phyloP scores from a whole-genome alignment of 768 basidiomycete species.

The Calocybe indica region DNA sequence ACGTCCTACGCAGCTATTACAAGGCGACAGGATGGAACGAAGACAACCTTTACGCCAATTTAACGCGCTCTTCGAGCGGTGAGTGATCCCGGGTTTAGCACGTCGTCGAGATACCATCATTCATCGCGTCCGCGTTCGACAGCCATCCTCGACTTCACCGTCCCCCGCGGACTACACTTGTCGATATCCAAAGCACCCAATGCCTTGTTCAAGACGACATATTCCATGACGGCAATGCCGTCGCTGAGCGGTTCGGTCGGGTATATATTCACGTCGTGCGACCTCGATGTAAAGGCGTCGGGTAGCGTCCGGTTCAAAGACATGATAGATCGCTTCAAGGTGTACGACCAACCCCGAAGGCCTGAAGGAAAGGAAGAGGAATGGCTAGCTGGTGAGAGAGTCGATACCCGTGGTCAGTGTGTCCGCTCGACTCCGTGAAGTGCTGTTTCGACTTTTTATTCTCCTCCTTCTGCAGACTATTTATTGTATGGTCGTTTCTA shows the following conservation, averaged over 20 bases:
- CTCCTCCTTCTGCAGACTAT: slow-evolving; percentile 55
- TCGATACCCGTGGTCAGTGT: slow-evolving; percentile 66
- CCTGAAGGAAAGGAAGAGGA: slow-evolving; percentile 77
- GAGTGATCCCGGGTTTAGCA: slow-evolving; percentile 6
- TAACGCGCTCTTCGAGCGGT: slow-evolving; percentile 90
- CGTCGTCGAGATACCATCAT: neutral
- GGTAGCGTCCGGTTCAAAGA: slow-evolving; percentile 77
- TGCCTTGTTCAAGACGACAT: slow-evolving; percentile 81
- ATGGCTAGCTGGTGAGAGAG: slow-evolving; percentile 75
- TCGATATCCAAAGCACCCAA: slow-evolving; percentile 88
- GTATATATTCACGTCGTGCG: slow-evolving; percentile 89
- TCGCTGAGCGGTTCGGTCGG: slow-evolving; percentile 89
- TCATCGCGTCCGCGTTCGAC: slow-evolving; percentile 8
- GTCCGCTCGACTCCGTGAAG: neutral
- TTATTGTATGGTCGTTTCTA: slow-evolving; percentile 90
- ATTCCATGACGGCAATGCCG: slow-evolving; percentile 90
- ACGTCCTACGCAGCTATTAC: slow-evolving; percentile 87
- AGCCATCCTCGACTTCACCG: slow-evolving; percentile 90
- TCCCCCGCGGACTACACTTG: slow-evolving; percentile 76
- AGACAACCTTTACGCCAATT: slow-evolving; percentile 86
- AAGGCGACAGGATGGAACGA: slow-evolving; percentile 95
- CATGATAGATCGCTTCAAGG: slow-evolving; percentile 83
- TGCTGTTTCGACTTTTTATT: slow-evolving; percentile 11
- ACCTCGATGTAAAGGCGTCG: slow-evolving; percentile 65
- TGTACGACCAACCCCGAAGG: slow-evolving; percentile 74